Evolutionary conservation across 805 yeast genomes (phyloP).

Genomic region (Candida peoriensis): DNA sequence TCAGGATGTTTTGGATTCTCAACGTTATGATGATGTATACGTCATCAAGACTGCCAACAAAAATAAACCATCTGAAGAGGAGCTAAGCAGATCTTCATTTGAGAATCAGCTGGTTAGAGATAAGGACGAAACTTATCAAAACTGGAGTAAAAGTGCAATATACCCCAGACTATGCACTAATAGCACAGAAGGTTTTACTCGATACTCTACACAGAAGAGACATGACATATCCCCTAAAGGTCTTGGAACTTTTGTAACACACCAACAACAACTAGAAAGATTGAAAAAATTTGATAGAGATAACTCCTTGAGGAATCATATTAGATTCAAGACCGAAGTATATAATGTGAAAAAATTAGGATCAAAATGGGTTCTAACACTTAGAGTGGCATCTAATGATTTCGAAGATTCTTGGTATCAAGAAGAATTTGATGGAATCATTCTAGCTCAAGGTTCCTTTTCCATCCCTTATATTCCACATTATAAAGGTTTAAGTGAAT

Average conservation of each 20-base stretch:
- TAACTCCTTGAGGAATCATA: conserved; percentile 27
- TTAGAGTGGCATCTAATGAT: conserved; percentile 15
- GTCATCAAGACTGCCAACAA: conserved; percentile 21
- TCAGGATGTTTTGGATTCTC: conserved; percentile 30
- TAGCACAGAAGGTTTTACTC: conserved; percentile 25
- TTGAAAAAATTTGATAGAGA: conserved; percentile 25
- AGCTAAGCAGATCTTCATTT: conserved; percentile 17
- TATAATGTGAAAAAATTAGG: conserved; percentile 29
- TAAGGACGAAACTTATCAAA: conserved; percentile 26
- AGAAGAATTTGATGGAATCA: conserved; percentile 49
- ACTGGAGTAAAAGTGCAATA: conserved; percentile 33
- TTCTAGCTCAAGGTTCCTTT: conserved; percentile 56
- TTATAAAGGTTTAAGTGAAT: conserved; percentile 42
- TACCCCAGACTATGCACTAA: conserved; percentile 34
- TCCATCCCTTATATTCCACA: conserved; percentile 51
- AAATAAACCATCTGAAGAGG: conserved; percentile 6
- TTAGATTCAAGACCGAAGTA: conserved; percentile 36
- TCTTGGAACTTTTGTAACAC: conserved; percentile 30
- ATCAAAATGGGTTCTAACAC: conserved; percentile 34
- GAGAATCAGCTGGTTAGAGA: conserved; percentile 13
- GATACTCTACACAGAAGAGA: conserved; percentile 26
- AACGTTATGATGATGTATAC: conserved; percentile 29
- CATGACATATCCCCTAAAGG: conserved; percentile 11
- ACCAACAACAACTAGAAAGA: conserved; percentile 28
- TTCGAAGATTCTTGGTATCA: conserved; percentile 35